Conservation (phyloP, 305 asterid genomes). For the Fraxinus platypoda region DNA sequence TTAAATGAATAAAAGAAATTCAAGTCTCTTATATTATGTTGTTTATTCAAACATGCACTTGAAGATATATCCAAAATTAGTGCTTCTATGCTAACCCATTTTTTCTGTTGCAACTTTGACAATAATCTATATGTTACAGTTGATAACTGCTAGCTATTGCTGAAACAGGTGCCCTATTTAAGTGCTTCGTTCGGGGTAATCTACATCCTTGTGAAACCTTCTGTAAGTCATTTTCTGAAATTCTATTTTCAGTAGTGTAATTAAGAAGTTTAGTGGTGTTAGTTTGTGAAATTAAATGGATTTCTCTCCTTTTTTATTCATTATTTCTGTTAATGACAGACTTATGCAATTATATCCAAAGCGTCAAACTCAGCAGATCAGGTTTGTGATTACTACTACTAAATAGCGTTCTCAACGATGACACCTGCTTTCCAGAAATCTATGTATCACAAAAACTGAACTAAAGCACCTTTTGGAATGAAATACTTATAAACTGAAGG, state of each 20-base stretch:
- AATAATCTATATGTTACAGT: background rate
- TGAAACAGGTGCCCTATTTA: slow-evolving; percentile 78
- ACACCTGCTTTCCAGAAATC: background rate
- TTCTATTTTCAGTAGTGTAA: background rate
- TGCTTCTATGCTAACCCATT: background rate
- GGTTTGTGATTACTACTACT: slow-evolving; percentile 38
- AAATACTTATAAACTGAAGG: background rate
- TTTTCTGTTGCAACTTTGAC: slow-evolving; percentile 6
- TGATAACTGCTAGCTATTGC: slow-evolving; percentile 22
- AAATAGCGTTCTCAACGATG: background rate
- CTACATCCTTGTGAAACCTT: slow-evolving; percentile 78
- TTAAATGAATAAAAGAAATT: background rate
- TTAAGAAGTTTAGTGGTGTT: background rate
- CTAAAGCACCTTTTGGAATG: background rate
- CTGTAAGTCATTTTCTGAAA: slow-evolving; percentile 50
- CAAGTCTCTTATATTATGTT: background rate
- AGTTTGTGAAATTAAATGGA: background rate
- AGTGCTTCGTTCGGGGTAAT: slow-evolving; percentile 86
- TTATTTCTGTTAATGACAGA: slow-evolving; percentile 39
- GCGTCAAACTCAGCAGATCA: slow-evolving; percentile 73
- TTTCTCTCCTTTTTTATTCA: slow-evolving; percentile 9
- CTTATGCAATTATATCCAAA: slow-evolving; percentile 77
- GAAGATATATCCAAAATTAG: background rate
- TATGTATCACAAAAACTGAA: background rate
- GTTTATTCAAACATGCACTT: background rate